phyloP scores from a whole-genome alignment of 2,329 filamentous ascomycete genomes.

The Fusarium solani-melongenae region DNA sequence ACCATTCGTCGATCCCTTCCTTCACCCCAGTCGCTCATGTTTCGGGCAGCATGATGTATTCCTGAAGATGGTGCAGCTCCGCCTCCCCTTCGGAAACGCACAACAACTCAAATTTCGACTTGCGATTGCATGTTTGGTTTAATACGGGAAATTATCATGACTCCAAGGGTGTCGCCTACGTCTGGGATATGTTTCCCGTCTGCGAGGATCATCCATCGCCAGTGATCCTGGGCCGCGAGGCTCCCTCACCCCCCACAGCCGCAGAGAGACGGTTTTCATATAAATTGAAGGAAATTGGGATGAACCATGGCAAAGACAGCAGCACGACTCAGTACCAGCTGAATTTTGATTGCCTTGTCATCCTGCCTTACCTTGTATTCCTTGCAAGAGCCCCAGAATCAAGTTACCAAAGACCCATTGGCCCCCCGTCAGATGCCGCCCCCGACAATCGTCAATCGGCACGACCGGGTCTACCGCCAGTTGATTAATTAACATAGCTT shows the following conservation, averaged over 20 bases:
- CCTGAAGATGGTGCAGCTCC: conserved; percentile 31
- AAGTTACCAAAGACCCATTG: neutral
- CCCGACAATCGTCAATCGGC: conserved; percentile 8
- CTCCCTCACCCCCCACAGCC: conserved; percentile 1
- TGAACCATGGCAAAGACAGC: conserved; percentile 15
- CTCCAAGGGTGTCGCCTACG: neutral
- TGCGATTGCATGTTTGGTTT: conserved; percentile 8
- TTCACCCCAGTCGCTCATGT: neutral
- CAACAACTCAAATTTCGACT: neutral
- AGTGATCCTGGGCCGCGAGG: neutral
- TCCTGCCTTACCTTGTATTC: neutral
- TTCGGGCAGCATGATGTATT: conserved; percentile 31
- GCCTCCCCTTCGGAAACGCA: conserved; percentile 23
- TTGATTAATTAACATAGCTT: conserved; percentile 9
- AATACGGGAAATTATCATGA: conserved; percentile 10
- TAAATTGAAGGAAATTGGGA: conserved; percentile 27
- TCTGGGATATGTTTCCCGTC: conserved; percentile 17
- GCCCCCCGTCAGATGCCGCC: conserved; percentile 5
- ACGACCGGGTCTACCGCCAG: conserved; percentile 15
- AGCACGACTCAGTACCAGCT: conserved; percentile 4
- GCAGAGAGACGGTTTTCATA: conserved; percentile 17
- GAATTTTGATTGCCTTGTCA: neutral
- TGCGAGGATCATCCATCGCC: conserved; percentile 8
- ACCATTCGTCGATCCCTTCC: neutral
- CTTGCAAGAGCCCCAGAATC: neutral